Evolutionary conservation across 1,284 basidiomycete genomes (phyloP).

Genomic region (Vanrija humicola): DNA sequence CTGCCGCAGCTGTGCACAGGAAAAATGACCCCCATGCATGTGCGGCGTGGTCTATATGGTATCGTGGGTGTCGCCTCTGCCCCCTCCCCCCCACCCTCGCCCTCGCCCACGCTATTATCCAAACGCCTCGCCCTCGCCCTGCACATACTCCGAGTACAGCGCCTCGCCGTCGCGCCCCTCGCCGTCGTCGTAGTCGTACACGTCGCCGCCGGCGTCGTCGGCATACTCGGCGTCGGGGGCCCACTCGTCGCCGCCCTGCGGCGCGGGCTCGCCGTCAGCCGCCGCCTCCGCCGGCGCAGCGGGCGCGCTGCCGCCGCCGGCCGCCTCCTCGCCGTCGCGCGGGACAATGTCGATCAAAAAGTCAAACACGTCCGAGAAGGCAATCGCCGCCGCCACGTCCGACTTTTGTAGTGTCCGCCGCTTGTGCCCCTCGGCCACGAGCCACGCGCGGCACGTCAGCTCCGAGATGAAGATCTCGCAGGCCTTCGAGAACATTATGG

Average conservation of each 20-base stretch:
- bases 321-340: constrained; percentile 59
- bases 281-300: background rate
- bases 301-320: background rate
- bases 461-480: constrained; percentile 96
- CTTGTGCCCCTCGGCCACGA: constrained; percentile 88
- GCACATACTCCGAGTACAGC: constrained; percentile 20
- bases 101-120: background rate
- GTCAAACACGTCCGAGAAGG: constrained; percentile 71
- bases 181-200: constrained; percentile 8
- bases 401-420: constrained; percentile 82
- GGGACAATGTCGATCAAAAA: constrained; percentile 90
- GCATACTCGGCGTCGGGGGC: constrained; percentile 2
- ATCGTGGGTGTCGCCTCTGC: too few species aligned
- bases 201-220: background rate
- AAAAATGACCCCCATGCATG: too few species aligned
- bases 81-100: too few species aligned
- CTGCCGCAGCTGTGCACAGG: too few species aligned
- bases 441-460: constrained; percentile 87
- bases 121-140: constrained; percentile 15
- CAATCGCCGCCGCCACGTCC: constrained; percentile 84
- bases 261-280: background rate
- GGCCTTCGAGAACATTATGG: constrained; percentile 90
- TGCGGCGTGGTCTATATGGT: too few species aligned
- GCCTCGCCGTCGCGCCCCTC: constrained; percentile 10
- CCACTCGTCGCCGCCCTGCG: background rate